These are phyloP conservation scores for Backusella tarrabulga DNA, from an alignment of 192 early-diverging fungal species.

Conservation along the genomic window DNA sequence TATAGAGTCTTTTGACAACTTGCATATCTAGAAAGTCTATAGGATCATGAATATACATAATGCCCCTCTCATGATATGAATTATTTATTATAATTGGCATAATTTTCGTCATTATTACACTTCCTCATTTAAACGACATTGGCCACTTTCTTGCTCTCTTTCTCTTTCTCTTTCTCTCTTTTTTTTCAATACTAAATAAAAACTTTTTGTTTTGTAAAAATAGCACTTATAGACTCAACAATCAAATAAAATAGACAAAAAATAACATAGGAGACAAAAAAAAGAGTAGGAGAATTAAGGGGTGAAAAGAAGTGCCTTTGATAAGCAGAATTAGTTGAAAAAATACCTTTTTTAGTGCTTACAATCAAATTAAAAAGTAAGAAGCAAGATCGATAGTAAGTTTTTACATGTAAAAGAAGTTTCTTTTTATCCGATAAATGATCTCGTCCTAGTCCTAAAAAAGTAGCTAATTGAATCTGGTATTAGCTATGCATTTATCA, in stretches of 20 bases:
- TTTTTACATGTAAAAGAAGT: neutral
- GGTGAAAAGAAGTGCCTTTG: neutral
- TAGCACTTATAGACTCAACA: neutral
- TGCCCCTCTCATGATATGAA: slow-evolving; percentile 4
- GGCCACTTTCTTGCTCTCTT: neutral
- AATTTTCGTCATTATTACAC: neutral
- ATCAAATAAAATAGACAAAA: neutral
- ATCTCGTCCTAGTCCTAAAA: neutral
- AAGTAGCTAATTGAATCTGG: slow-evolving; percentile 1
- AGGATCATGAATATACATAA: neutral
- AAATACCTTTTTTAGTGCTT: neutral
- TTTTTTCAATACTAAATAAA: neutral
- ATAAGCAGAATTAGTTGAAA: neutral
- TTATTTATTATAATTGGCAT: neutral
- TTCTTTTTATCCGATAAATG: slow-evolving; percentile 5
- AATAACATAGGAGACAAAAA: neutral
- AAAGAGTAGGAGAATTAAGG: neutral
- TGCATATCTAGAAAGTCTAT: slow-evolving; percentile 17
- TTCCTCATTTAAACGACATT: neutral
- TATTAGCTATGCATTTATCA: slow-evolving; percentile 9
- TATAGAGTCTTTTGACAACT: slow-evolving; percentile 15
- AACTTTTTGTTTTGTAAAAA: neutral
- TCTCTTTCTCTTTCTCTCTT: neutral
- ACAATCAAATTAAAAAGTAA: neutral
- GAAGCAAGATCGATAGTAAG: neutral